A percentile compares a stretch with the other conserved stretches of the same genome.
These are phyloP conservation scores for Williopsis jadinii DNA, from an alignment of 1,139 yeast species.

Conservation along the genomic window DNA sequence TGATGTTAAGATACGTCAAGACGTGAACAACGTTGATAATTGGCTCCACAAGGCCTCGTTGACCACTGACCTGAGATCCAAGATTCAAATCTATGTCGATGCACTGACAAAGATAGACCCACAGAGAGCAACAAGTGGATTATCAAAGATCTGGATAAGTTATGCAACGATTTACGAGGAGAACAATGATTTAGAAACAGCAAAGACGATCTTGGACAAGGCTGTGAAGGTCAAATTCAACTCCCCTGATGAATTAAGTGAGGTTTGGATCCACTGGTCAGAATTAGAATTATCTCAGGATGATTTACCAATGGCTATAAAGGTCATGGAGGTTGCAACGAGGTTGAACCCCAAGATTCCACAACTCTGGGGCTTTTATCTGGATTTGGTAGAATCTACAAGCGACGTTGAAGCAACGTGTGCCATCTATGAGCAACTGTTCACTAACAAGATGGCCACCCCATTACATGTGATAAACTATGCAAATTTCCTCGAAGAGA, in stretches of 20 bases:
- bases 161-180: constrained; percentile 63
- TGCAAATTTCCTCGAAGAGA: constrained; percentile 52
- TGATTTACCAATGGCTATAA: constrained; percentile 45
- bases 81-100: constrained; percentile 51
- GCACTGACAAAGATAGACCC: constrained; percentile 72
- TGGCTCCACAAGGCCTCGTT: constrained; percentile 63
- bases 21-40: constrained; percentile 51
- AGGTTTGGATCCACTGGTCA: constrained; percentile 68
- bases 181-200: constrained; percentile 49
- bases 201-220: constrained; percentile 55
- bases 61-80: constrained; percentile 30
- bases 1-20: constrained; percentile 60
- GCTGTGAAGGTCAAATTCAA: constrained; percentile 68
- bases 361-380: constrained; percentile 65
- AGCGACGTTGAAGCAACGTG: constrained; percentile 34
- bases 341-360: constrained; percentile 36
- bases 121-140: constrained; percentile 34
- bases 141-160: constrained; percentile 58
- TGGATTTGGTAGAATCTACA: constrained; percentile 66
- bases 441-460: constrained; percentile 62
- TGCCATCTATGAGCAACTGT: constrained; percentile 50
- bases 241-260: constrained; percentile 56
- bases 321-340: constrained; percentile 46
- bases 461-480: constrained; percentile 61
- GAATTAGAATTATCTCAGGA: constrained; percentile 51